Percentiles rank a stretch among this genome's conserved stretches.
phyloP scores from a whole-genome alignment of 2,329 filamentous ascomycete genomes.

The Pseudogymnoascus sp. region DNA sequence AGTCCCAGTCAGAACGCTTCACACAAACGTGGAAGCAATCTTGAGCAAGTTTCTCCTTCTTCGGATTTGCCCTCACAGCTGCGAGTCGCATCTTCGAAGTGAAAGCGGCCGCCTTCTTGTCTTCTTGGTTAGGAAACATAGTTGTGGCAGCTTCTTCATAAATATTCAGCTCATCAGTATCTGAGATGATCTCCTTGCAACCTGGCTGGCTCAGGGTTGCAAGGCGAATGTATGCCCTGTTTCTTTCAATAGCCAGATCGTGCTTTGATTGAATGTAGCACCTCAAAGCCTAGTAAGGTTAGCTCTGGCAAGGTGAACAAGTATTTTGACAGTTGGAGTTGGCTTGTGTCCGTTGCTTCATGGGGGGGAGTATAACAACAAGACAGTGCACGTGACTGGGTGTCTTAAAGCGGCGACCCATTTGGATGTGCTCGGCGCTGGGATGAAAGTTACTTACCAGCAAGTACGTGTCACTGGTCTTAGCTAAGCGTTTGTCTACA shows the following conservation, averaged over 20 bases:
- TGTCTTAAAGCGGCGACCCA: constrained; percentile 7
- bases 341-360: background rate
- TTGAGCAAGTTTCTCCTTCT: constrained; percentile 24
- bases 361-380: background rate
- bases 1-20: constrained; percentile 25
- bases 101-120: constrained; percentile 20
- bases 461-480: constrained; percentile 24
- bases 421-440: background rate
- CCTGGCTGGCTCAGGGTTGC: constrained; percentile 20
- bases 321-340: background rate
- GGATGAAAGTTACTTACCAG: constrained; percentile 22
- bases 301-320: background rate
- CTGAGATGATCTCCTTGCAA: constrained; percentile 19
- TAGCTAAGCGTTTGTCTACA: constrained; percentile 28
- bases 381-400: background rate
- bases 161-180: constrained; percentile 26
- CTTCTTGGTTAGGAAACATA: constrained; percentile 18
- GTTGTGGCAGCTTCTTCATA: constrained; percentile 25
- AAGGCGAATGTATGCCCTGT: constrained; percentile 21
- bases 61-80: constrained; percentile 25
- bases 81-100: constrained; percentile 27
- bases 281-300: constrained; percentile 24
- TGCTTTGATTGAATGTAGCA: constrained; percentile 25
- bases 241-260: constrained; percentile 23
- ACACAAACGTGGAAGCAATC: constrained; percentile 28